Base-by-base conservation (phyloP, 1,284 basidiomycete species). In the Cryptococcus maquisensis region DNA sequence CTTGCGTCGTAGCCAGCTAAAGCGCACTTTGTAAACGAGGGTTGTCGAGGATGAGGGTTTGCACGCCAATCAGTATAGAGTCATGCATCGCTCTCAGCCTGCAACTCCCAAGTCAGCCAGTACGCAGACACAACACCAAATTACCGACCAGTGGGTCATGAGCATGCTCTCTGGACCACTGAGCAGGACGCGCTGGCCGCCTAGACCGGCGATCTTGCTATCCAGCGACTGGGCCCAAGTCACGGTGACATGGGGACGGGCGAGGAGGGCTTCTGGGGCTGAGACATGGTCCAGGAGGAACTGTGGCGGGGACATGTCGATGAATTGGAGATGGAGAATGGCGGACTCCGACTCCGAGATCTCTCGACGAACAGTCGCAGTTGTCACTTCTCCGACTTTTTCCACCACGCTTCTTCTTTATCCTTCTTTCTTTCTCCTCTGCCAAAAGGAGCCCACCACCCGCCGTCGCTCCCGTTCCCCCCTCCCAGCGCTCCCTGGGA, bases 161-260 rank as follows among this genome's bases (percentile, higher is more conserved):
- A 84, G 66, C 87, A 95, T 88, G 72, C 89, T 94, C 68, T 96
- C 89, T 37, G 80, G 76, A 1, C 94, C 87, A 63, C 90, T 94
- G 49, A 98, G 79, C 18, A 83, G 81, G 36, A 98, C 81, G 74
- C 93, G 90, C 61, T 79, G 78, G 7, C 90, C 86, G 15, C 80
- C 79, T 4, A 76, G 73, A 0, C 90, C 92, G 0, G 91, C 91
- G 58, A 98, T 95, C 75, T 92, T 94, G 32, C 84, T 90, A 77
- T 98, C 94, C 46, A 94, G 78, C 1, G 91, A 95, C 72, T 98
- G 94, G 1, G 95, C 95, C 77, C 94, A 98, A 1, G 95, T 96
- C 9, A 98, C 77, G 0, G 94, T 98, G 36, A 83, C 77, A 52
- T 73, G 67, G 4, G 74, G 72, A 40, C 64, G 52, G 24, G 21